Base-by-base conservation (phyloP, 78 protist genomes). In the Paratrimastix pyriformis region DNA sequence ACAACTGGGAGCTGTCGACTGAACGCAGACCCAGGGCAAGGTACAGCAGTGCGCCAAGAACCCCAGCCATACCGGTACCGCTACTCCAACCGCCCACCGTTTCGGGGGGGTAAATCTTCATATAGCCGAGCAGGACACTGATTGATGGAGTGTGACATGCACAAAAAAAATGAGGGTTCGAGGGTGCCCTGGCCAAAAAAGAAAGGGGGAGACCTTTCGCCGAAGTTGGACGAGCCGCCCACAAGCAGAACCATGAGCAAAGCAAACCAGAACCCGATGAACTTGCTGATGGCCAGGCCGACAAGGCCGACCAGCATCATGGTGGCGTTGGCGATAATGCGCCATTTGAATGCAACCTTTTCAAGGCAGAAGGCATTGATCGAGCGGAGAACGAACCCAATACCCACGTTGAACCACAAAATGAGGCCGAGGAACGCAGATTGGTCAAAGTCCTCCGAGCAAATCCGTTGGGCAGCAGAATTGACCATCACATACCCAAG, bases 51-150 rank as follows among this genome's bases (percentile, higher is more conserved):
- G 72, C 6, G 33, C 45, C 72, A 3, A 6, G 32, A 5, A 65
- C 54, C 29, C 72, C 72, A 6, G 72, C 72, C 33, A 35, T 2
- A 5, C 72, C 72, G 4, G 72, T 65, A 5, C 72, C 72, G 46
- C 46, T 35, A 8, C 54, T 40, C 24, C 5, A 65, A 65, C 72
- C 72, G 32, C 45, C 72, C 3, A 65, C 72, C 3, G 72, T 11
- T 5, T 65, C 45, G 13, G 72, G 46, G 3, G 72, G 6, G 72
- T 11, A 65, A 6, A 9, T 3, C 24, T 8, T 3, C 45, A 65
- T 13, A 7, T 65, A 13, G 11, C 45, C 72, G 32, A 65, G 30
- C 24, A 65, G 32, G 44, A 65, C 7, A 65, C 72, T 65, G 45
- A 33, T 4, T 6, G 72, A 39, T 5, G 29, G 72, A 65, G n/a